phyloP scores from a whole-genome alignment of 2,329 filamentous ascomycete genomes.

The Fusarium equiseti region DNA sequence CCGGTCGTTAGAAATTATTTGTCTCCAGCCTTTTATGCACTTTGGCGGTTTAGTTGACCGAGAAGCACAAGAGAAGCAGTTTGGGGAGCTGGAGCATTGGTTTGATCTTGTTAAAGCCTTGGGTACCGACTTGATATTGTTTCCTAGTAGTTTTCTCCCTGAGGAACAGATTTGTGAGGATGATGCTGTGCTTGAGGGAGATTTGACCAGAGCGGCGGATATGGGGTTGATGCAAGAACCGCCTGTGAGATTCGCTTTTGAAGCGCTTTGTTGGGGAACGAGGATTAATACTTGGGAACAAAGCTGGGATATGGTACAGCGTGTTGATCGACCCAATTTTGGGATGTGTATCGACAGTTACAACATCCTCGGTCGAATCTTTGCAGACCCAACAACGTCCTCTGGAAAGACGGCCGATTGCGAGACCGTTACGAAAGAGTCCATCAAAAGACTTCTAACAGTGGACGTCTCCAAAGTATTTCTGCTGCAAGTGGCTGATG shows the following conservation, averaged over 20 bases:
- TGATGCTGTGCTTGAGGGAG: constrained; percentile 67
- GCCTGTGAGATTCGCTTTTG: constrained; percentile 76
- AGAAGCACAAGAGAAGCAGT: constrained; percentile 64
- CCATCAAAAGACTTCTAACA: constrained; percentile 65
- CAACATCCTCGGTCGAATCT: constrained; percentile 79
- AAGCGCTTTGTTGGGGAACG: constrained; percentile 79
- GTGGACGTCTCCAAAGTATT: constrained; percentile 76
- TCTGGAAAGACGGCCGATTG: constrained; percentile 66
- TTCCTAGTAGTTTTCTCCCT: constrained; percentile 78
- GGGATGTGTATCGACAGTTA: constrained; percentile 83
- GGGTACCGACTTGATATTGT: constrained; percentile 77
- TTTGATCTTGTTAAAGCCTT: constrained; percentile 73
- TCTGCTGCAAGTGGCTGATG: constrained; percentile 82
- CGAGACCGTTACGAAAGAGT: constrained; percentile 65
- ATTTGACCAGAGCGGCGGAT: constrained; percentile 75
- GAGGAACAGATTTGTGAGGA: constrained; percentile 59
- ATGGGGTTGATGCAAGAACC: constrained; percentile 69
- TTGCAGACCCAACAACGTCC: constrained; percentile 71
- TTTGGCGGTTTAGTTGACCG: constrained; percentile 80
- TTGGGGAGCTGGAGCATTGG: constrained; percentile 77
- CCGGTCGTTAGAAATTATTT: constrained; percentile 60
- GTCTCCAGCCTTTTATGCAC: constrained; percentile 81
- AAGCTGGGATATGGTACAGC: constrained; percentile 75
- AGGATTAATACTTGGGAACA: constrained; percentile 77
- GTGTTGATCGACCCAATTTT: constrained; percentile 77